phyloP scores from a whole-genome alignment of 2,329 filamentous ascomycete species.

The Colletotrichum higginsianum region DNA sequence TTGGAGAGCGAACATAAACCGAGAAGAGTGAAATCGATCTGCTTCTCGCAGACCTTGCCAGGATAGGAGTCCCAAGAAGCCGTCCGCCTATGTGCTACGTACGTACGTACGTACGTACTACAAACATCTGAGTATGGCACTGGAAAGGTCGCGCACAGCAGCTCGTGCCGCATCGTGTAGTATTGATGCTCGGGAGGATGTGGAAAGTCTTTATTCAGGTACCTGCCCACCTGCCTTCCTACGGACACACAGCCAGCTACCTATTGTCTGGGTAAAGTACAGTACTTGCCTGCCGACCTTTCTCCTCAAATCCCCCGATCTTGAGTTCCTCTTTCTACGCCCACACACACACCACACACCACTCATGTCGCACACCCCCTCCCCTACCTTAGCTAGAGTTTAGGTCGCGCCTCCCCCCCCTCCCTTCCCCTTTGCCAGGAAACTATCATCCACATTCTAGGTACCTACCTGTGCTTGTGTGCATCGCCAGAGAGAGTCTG shows the following conservation, averaged over 20 bases:
- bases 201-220: not conserved
- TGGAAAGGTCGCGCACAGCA: not conserved
- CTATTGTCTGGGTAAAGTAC: no score
- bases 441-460: constrained; percentile 30
- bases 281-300: not conserved
- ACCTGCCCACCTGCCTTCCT: constrained; percentile 8
- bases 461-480: not conserved
- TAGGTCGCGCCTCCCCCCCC: constrained; percentile 21
- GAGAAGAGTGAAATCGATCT: no score
- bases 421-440: constrained; percentile 8
- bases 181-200: not conserved
- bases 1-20: not conserved
- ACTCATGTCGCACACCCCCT: constrained; percentile 6
- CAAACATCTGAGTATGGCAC: no score
- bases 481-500: constrained; percentile 34
- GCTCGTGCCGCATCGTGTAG: not conserved
- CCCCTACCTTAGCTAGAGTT: constrained; percentile 14
- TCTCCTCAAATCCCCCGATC: not conserved
- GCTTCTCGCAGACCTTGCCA: no score
- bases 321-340: not conserved
- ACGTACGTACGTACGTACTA: no score
- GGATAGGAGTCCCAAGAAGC: no score
- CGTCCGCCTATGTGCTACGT: no score
- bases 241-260: no score
- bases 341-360: not conserved